Evolutionary conservation across 352 stramenopile species (phyloP), one percentile per base, ranked within the genome.

Genomic region (Phytophthora constricta): DNA sequence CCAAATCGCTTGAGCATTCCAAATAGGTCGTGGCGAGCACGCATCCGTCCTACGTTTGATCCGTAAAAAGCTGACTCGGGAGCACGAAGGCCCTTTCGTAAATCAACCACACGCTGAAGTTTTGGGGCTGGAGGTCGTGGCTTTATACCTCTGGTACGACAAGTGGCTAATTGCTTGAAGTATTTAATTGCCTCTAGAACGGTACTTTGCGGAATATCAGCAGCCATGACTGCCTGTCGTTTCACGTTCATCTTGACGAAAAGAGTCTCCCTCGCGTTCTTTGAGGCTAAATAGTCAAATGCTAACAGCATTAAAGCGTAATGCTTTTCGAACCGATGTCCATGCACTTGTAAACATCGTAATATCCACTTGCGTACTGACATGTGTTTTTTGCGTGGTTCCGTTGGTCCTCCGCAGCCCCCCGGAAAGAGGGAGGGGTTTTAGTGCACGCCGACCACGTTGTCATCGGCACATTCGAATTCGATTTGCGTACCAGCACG

Each of bases 351-450:
- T 1, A 76, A 42, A 25, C 39, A 62, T 13, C 51, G 43, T 31
- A 39, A 22, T 26, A 63, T 65, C 59, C 66, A 79, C 16, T 43
- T 54, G 7, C 26, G 10, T 0, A 73, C 23, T 3, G 58, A 73
- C 0, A 74, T 19, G 17, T 34, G 42, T 45, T 25, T 28, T 14
- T 0, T 59, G 47, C 8, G 31, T 7, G 41, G 8, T 13, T 77
- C 63, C 1, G 23, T 48, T 22, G 64, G 69, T 0, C 69, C 69
- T 5, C 58, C 69, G 26, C 55, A 73, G 2, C 64, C 55, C 13
- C 63, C 55, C 0, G 68, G 59, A 50, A 72, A 73, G 0, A 77
- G 16, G 0, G 59, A 47, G 73, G 73, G 63, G 70, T 73, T 0
- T 37, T 25, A 10, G 20, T 19, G 19, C 27, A 43, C 3, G 16